Evolutionary conservation across 2,329 filamentous ascomycete genomes (phyloP), one percentile per base, ranked within the genome.

Genomic region (Polytolypa hystricis): DNA sequence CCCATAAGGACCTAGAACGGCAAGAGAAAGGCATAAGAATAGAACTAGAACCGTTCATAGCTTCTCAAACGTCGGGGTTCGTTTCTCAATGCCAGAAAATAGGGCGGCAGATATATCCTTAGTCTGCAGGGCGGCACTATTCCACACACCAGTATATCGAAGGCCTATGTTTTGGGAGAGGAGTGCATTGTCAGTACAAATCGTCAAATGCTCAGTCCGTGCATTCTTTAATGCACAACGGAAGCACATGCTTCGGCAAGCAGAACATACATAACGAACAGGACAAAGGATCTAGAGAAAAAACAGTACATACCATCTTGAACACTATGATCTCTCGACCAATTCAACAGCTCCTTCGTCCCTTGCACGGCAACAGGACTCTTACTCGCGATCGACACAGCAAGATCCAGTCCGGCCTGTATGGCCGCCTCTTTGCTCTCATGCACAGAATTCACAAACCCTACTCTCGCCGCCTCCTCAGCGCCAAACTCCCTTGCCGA

Each of bases 121-220:
- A 5, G 84, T 82, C 66, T 95, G 87, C 49, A 94, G 55, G 52
- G 83, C 82, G 2, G 77, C 81, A 48, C 77, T 73, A 54, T 96
- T 96, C 89, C 87, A 95, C 1, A 91, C 71, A 8, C 75, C 71
- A 3, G 87, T 93, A 59, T 94, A 95, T 40, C 75, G 74, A 56
- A 96, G 62, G 31, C 77, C 77, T 79, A 44, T 14, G n/a, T n/a
- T n/a, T n/a, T n/a, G n/a, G n/a, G n/a, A n/a, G n/a, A n/a, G n/a
- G n/a, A n/a, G n/a, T n/a, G n/a, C n/a, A n/a, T n/a, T n/a, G n/a
- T n/a, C n/a, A n/a, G n/a, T n/a, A n/a, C n/a, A n/a, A n/a, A n/a
- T n/a, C n/a, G n/a, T n/a, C n/a, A n/a, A n/a, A n/a, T n/a, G n/a
- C n/a, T n/a, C n/a, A n/a, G n/a, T n/a, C n/a, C n/a, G n/a, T n/a